Percentiles rank a stretch among this genome's conserved stretches.
Conservation (phyloP, 768 basidiomycete genomes). For the Termitomyces sp. region DNA sequence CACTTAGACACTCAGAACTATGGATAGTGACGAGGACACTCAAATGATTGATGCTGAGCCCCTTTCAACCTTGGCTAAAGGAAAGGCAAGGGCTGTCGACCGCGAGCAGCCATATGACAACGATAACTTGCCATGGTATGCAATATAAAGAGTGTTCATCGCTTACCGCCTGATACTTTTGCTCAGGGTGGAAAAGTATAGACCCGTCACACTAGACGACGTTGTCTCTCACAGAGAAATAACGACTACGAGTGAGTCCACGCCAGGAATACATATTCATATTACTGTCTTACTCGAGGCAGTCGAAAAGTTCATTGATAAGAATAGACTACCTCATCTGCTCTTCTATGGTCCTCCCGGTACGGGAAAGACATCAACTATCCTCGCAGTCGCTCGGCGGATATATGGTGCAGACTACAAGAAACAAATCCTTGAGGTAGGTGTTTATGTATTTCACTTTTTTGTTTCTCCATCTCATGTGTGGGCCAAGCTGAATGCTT, state of each 20-base stretch:
- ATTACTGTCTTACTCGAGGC: constrained; percentile 8
- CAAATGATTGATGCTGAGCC: constrained; percentile 45
- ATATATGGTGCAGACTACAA: constrained; percentile 85
- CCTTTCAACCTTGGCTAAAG: constrained; percentile 40
- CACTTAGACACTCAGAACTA: constrained; percentile 16
- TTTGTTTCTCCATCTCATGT: neutral
- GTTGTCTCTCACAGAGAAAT: constrained; percentile 98
- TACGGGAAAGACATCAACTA: constrained; percentile 97
- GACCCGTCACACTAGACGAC: constrained; percentile 86
- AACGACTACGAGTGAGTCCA: constrained; percentile 77
- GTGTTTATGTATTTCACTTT: constrained; percentile 9
- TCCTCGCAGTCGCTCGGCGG: constrained; percentile 89
- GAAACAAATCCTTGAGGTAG: constrained; percentile 92
- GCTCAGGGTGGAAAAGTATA: constrained; percentile 94
- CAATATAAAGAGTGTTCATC: constrained; percentile 1
- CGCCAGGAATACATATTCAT: neutral
- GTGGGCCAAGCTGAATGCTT: constrained; percentile 77
- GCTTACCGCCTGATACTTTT: neutral
- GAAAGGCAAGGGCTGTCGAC: constrained; percentile 63
- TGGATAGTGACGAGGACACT: constrained; percentile 57
- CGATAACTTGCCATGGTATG: constrained; percentile 81
- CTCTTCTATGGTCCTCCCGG: constrained; percentile 98
- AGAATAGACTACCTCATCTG: constrained; percentile 89
- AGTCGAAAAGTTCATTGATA: constrained; percentile 98
- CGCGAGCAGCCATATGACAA: constrained; percentile 33